Evolutionary conservation across 495 filamentous ascomycete genomes (phyloP), one percentile per base, ranked within the genome.

Genomic region (Oidiodendron maius): DNA sequence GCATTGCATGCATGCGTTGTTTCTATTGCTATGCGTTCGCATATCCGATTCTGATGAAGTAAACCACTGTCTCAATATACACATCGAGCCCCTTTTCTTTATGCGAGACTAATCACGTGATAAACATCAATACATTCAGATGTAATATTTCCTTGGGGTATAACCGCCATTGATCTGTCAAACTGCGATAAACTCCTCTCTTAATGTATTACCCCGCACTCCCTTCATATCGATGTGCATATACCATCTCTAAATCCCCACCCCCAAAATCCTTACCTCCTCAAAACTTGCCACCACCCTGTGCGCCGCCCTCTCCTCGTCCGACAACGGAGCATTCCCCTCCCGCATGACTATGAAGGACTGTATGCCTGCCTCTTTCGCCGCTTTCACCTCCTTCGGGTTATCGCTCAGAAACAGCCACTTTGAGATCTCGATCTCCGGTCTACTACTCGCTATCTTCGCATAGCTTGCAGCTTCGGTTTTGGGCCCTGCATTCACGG

Each of bases 361-460:
- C 55, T 75, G 66, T 76, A 87, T 77, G 32, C 82, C 83, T 0
- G 82, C 80, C 50, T 61, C 59, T 54, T 68, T 75, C 25, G 84
- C 84, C 8, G 84, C 83, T 42, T 74, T 71, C 12, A 85, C 78
- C 65, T 89, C 84, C 56, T 75, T 80, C 23, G 79, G 69, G 56
- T 83, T 86, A 63, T 89, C 84, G 47, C 81, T 86, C 34, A 87
- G 61, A 59, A 89, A 89, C 21, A 85, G 63, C 69, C 81, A 82
- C 50, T 74, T 63, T 32, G 41, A 52, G 4, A 62, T 37, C 18
- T 52, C 52, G n/a, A n/a, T n/a, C 58, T 66, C 50, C 21, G 67
- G 64, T 43, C 70, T 63, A 43, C 57, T 56, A 10, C 60, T 66
- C 18, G 62, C 63, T 50, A 89, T 87, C 48, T 61, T 75, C 57